Conservation (phyloP, 164 flowering plant species). For the Chloranthus sessilifolius region DNA sequence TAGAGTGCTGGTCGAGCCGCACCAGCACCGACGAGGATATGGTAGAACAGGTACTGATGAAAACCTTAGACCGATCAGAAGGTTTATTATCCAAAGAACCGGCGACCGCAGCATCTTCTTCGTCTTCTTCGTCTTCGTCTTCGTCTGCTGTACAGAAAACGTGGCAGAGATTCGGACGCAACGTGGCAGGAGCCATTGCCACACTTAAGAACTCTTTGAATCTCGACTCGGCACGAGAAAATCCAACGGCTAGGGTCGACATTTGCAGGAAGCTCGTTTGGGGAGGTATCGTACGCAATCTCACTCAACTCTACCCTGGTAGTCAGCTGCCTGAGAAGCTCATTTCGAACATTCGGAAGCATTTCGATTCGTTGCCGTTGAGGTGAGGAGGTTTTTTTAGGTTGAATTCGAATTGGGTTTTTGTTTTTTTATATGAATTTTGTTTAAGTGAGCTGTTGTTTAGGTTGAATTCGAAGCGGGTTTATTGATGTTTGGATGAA, state of each 20-base stretch:
- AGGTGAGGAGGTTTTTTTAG: slow-evolving; percentile 41
- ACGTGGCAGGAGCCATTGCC: slow-evolving; percentile 72
- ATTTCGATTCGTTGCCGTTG: slow-evolving; percentile 82
- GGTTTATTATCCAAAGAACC: slow-evolving; percentile 7
- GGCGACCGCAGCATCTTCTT: slow-evolving; percentile 19
- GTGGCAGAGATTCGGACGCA: slow-evolving; percentile 65
- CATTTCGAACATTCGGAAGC: slow-evolving; percentile 81
- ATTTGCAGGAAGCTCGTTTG: slow-evolving; percentile 54
- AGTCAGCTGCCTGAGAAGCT: slow-evolving; percentile 95
- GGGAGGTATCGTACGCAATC: slow-evolving; percentile 72
- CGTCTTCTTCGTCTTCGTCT: slow-evolving; percentile 20
- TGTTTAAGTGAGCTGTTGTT: no score
- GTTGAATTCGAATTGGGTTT: background rate
- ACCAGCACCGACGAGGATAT: slow-evolving; percentile 80
- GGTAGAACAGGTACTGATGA: slow-evolving; percentile 86
- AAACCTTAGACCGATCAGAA: slow-evolving; percentile 74
- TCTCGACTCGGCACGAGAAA: slow-evolving; percentile 55
- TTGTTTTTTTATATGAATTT: no score
- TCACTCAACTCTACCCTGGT: slow-evolving; percentile 87
- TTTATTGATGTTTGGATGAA: no score
- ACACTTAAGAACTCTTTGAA: slow-evolving; percentile 72
- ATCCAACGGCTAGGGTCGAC: slow-evolving; percentile 29
- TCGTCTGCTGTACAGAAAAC: slow-evolving; percentile 46
- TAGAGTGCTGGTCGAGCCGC: slow-evolving; percentile 92
- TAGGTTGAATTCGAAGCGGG: no score